Conservation (phyloP, 768 basidiomycete genomes). For the Termitomyces sp. region DNA sequence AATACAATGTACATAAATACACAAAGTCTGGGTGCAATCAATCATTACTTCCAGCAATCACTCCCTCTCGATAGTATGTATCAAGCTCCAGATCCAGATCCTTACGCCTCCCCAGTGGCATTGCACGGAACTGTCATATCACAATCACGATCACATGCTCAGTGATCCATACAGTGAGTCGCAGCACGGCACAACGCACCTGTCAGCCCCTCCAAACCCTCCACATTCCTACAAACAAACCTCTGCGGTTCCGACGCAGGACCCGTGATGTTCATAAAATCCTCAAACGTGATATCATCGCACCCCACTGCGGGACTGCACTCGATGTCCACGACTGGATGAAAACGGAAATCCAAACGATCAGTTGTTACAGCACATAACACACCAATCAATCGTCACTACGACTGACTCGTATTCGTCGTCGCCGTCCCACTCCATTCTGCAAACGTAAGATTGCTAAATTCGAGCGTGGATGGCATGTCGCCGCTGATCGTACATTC, state of each 20-base stretch:
- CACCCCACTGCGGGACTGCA: slow-evolving; percentile 49
- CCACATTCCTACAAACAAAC: slow-evolving; percentile 46
- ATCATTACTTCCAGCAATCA: neutral
- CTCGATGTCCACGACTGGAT: slow-evolving; percentile 43
- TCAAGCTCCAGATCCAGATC: too few species aligned
- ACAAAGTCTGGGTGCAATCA: too few species aligned
- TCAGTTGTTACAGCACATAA: neutral
- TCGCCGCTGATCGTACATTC: too few species aligned
- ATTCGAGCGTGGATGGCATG: slow-evolving; percentile 42
- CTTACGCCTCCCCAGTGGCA: slow-evolving; percentile 14
- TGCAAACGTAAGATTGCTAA: slow-evolving; percentile 41
- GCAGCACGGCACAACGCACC: slow-evolving; percentile 23
- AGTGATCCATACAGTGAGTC: neutral
- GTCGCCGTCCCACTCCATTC: slow-evolving; percentile 45
- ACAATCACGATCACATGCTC: too few species aligned
- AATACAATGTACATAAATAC: too few species aligned
- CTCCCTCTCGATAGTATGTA: neutral
- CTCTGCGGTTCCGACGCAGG: slow-evolving; percentile 31
- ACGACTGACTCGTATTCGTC: slow-evolving; percentile 32
- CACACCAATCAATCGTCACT: neutral
- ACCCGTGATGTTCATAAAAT: slow-evolving; percentile 35
- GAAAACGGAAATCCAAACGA: too few species aligned
- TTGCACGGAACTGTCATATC: slow-evolving; percentile 21
- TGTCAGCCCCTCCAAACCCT: slow-evolving; percentile 30
- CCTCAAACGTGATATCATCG: slow-evolving; percentile 35